Percentiles rank a stretch among this genome's conserved stretches.
These are phyloP conservation scores for Paecilomyces sp. DNA, from an alignment of 2,329 filamentous ascomycete genomes.

Conservation along the genomic window DNA sequence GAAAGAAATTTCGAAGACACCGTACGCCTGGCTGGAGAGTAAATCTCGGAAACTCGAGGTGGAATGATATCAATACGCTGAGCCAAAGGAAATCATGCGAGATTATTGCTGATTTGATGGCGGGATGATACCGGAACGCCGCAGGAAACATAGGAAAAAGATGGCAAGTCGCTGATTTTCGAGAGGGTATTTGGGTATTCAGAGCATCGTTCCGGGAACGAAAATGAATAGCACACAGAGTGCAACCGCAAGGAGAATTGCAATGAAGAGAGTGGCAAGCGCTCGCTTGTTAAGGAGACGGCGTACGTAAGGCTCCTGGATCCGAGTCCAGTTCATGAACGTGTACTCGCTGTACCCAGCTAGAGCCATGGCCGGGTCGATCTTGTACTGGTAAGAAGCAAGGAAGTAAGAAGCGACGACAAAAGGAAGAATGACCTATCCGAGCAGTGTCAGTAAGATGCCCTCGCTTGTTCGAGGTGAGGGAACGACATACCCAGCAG, in stretches of 20 bases:
- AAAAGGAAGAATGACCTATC: constrained; percentile 75
- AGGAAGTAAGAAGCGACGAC: constrained; percentile 84
- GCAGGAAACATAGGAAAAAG: constrained; percentile 1
- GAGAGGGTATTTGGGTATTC: constrained; percentile 4
- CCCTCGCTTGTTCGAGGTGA: constrained; percentile 2
- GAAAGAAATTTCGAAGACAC: constrained; percentile 3
- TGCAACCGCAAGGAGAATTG: constrained; percentile 69
- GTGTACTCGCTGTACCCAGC: constrained; percentile 94
- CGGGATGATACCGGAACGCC: constrained; percentile 1
- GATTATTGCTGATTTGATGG: background rate
- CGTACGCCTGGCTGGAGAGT: constrained; percentile 7
- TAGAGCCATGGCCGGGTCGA: constrained; percentile 85
- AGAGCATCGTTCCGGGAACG: constrained; percentile 66
- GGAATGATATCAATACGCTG: background rate
- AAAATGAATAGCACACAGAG: constrained; percentile 87
- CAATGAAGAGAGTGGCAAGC: constrained; percentile 69
- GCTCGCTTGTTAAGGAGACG: constrained; percentile 78
- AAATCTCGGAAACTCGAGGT: background rate
- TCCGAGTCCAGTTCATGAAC: constrained; percentile 80
- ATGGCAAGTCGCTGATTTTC: background rate
- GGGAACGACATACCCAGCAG: constrained; percentile 66
- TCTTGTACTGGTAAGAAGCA: constrained; percentile 87
- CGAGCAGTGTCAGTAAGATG: constrained; percentile 10
- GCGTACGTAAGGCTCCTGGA: constrained; percentile 85
- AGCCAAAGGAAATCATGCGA: background rate